These are phyloP conservation scores for Pseudoneurospora amorphoporcata DNA, from an alignment of 495 filamentous ascomycete species.

Conservation along the genomic window DNA sequence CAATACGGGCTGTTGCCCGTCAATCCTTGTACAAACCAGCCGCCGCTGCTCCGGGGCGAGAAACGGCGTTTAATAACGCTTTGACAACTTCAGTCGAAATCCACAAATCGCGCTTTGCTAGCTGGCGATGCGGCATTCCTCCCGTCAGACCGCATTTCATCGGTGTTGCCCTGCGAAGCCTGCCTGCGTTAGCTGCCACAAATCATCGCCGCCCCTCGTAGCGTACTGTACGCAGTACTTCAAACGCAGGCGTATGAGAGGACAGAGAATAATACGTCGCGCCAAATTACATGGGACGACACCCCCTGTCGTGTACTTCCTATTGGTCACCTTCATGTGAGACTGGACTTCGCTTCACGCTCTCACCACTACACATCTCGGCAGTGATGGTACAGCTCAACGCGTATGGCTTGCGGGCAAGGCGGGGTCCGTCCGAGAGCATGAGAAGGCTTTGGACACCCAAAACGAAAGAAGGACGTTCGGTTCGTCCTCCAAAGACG, in stretches of 20 bases:
- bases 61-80: not conserved
- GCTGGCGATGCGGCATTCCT: not conserved
- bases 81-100: not conserved
- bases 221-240: not conserved
- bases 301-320: constrained; percentile 22
- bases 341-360: constrained; percentile 22
- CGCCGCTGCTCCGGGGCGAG: not conserved
- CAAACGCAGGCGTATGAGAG: not conserved
- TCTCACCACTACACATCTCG: constrained; percentile 20
- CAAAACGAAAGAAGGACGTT: not conserved
- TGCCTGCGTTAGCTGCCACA: not conserved
- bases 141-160: not conserved
- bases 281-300: constrained; percentile 30
- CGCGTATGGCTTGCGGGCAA: constrained; percentile 17
- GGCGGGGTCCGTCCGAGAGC: constrained; percentile 16
- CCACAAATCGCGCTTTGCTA: not conserved
- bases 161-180: not conserved
- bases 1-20: not conserved
- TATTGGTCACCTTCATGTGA: constrained; percentile 26
- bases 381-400: constrained; percentile 20
- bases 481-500: not conserved
- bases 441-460: constrained; percentile 7
- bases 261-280: not conserved
- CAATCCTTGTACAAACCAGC: not conserved
- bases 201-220: constrained; percentile 1